phyloP scores from a whole-genome alignment of 83 land plant genomes.

The Picea abies region DNA sequence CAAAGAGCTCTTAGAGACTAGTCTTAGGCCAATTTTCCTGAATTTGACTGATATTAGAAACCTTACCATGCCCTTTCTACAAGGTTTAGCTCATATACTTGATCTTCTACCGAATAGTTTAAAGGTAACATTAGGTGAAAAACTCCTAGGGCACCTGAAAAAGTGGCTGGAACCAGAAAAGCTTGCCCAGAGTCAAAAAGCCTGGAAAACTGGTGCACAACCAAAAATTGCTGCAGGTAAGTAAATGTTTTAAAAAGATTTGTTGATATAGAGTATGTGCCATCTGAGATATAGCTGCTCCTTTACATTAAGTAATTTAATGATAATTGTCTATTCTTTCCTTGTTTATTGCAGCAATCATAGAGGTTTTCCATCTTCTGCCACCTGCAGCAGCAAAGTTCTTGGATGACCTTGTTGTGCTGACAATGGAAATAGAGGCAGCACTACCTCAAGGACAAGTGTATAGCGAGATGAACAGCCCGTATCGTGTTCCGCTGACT shows the following conservation, averaged over 20 bases:
- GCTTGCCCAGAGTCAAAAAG: slow-evolving; percentile 84
- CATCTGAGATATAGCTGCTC: not conserved
- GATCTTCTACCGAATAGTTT: slow-evolving; percentile 98
- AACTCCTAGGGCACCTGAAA: slow-evolving; percentile 91
- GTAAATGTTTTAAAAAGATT: not conserved
- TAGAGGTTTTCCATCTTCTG: slow-evolving; percentile 97
- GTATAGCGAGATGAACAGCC: slow-evolving; percentile 97
- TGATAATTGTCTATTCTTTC: not conserved
- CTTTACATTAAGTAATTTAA: not conserved
- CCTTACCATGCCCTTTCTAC: slow-evolving; percentile 93
- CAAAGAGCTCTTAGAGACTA: slow-evolving; percentile 93
- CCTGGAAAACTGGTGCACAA: slow-evolving; percentile 98
- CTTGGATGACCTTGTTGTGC: slow-evolving; percentile 86
- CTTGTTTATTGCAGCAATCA: slow-evolving; percentile 76
- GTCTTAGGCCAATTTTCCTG: slow-evolving; percentile 93
- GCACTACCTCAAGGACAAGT: slow-evolving; percentile 93
- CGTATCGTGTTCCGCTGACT: slow-evolving; percentile 93
- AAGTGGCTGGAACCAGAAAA: slow-evolving; percentile 99
- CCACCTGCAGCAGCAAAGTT: slow-evolving; percentile 94
- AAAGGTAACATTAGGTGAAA: slow-evolving; percentile 92
- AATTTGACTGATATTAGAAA: slow-evolving; percentile 88
- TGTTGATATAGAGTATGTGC: not conserved
- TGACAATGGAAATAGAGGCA: slow-evolving; percentile 89
- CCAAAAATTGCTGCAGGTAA: slow-evolving; percentile 99
- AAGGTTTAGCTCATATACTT: slow-evolving; percentile 90